Conservation (phyloP, 148 eudicot genomes). For the Oxyria digyna region DNA sequence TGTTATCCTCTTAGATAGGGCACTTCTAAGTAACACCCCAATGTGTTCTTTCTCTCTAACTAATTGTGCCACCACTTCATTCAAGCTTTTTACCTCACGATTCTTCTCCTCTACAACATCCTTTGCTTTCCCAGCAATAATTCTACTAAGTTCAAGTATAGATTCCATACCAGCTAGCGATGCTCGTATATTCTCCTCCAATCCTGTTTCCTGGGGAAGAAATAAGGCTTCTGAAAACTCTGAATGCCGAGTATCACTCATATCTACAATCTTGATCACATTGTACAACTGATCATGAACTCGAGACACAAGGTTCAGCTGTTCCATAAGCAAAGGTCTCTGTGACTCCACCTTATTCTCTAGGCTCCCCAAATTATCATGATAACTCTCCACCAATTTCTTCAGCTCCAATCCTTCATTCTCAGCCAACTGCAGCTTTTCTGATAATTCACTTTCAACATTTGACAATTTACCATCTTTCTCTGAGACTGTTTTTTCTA, state of each 20-base stretch:
- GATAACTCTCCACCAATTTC: conserved; percentile 42
- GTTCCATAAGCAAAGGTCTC: conserved; percentile 63
- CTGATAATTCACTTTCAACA: conserved; percentile 37
- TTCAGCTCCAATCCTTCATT: conserved; percentile 41
- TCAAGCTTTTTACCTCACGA: conserved; percentile 55
- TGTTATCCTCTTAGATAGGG: conserved; percentile 60
- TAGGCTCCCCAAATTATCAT: conserved; percentile 30
- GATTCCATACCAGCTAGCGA: conserved; percentile 86
- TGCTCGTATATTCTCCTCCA: conserved; percentile 82
- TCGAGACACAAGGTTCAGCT: conserved; percentile 48
- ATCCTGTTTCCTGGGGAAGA: conserved; percentile 70
- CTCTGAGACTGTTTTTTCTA: conserved; percentile 46
- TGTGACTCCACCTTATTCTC: conserved; percentile 52
- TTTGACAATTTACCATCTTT: conserved; percentile 44
- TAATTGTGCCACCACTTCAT: conserved; percentile 65
- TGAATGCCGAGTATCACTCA: conserved; percentile 43
- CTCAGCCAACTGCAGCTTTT: conserved; percentile 37
- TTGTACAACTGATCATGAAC: conserved; percentile 63
- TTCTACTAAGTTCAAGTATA: conserved; percentile 46
- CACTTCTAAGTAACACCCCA: conserved; percentile 78
- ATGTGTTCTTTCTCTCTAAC: conserved; percentile 87
- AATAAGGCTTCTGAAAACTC: conserved; percentile 77
- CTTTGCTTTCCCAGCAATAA: conserved; percentile 45
- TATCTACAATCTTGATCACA: conserved; percentile 69
- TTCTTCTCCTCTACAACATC: conserved; percentile 57